Evolutionary conservation across 129 eudicot genomes (phyloP), one percentile per base, ranked within the genome.

Genomic region (Flaveria linearis): DNA sequence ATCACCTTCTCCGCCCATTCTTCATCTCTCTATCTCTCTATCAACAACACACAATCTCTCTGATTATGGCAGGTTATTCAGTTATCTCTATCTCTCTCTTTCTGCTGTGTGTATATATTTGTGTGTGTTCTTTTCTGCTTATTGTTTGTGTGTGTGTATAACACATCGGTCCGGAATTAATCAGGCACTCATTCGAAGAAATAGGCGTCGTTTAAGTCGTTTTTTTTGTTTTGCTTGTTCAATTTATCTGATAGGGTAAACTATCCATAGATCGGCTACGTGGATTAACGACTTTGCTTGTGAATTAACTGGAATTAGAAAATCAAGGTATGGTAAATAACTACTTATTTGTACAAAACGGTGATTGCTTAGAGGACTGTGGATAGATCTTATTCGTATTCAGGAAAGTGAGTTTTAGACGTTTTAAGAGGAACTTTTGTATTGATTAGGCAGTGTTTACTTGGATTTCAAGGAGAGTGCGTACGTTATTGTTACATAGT

Each of bases 1-100:
- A 45, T 78, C 62, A 78, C 51, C 69, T 58, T 78, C 82, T 78
- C 75, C 82, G 82, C 82, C 82, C 82, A 69, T 69, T 78, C 46
- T 53, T 45, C 70, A 57, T 78, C 74, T 52, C 20, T 43, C 15
- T 23, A 3, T 64, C 62, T 42, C 63, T 67, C 50, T 64, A 51
- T 20, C 20, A 56, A 16, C 5, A 51, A 76, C 74, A 52, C 74
- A 66, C 42, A 76, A 64, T 52, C 22, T 76, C 65, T 67, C 57
- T 41, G 56, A 41, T 41, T 53, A 76, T 76, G 81, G 81, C 81
- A 76, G 81, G 81, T 76, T 51, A 67, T 55, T 42, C 14, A 52
- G 16, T 14, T 50, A 2, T 47, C 18, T 72, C 33, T 51, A 16
- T 66, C 53, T 30, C 16, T 76, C 22, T 75, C 3, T 57, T 0